Evolutionary conservation across 2,329 filamentous ascomycete species (phyloP), one percentile per base, ranked within the genome.

Genomic region (Fusarium haematococcum): DNA sequence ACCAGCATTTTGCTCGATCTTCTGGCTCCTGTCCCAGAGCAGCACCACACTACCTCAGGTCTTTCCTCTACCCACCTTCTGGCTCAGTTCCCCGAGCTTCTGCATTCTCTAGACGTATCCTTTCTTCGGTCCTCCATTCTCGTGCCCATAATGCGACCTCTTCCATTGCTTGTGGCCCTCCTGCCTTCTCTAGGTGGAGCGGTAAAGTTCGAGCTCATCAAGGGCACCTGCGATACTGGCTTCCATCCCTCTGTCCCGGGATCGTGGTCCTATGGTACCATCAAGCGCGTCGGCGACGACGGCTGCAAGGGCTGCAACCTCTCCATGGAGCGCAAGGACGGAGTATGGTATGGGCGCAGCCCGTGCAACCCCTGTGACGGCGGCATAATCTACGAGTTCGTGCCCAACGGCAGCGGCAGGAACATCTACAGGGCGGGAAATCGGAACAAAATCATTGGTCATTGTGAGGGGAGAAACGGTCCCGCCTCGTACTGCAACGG

Each of bases 131-230:
- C 35, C 2, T 43, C 6, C 35, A 59, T 41, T 16, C 56, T 37
- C 20, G 8, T 7, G 16, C n/a, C n/a, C 56, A 57, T 23, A 14
- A 59, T 59, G 56, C 14, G 56, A 39, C 35, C 35, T 48, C 43
- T 27, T 41, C 16, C 33, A 16, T 10, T 41, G 6, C 35, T 59
- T n/a, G 16, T 59, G 33, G 35, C 56, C 35, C 56, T 59, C n/a
- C 35, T 59, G 18, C 35, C 56, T 23, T 57, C 52, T 59, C 33
- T 43, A 2, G 35, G 56, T 11, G 56, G 20, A 23, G 56, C 56
- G 16, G 56, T 43, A 13, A 23, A 59, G 25, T 59, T 59, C 23
- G 56, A 59, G 8, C 56, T 59, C 56, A 59, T 59, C 56, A 59
- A 35, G 23, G 56, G 56, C 23, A 30, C 37, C 23, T 59, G 56